Base-by-base conservation (phyloP, 1,139 yeast genomes). In the Blastobotrys illinoisensis region DNA sequence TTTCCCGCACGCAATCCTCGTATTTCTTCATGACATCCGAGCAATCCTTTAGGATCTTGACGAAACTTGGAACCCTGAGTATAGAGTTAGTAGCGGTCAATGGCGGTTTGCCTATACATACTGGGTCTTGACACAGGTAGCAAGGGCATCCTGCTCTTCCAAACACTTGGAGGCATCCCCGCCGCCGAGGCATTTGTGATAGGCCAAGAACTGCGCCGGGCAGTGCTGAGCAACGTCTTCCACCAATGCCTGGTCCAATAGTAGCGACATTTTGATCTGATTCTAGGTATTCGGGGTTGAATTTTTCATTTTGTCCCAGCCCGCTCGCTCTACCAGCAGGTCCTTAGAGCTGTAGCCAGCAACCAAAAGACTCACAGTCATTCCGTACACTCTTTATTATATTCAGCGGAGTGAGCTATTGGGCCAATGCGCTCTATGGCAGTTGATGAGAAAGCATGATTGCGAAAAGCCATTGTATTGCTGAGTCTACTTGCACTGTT, bases 181-280 rank as follows among this genome's bases (percentile, higher is more conserved):
- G 20, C 71, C 74, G 54, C 82, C 72, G 73, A 85, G 77, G 62
- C 91, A 85, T 61, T 79, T 80, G 68, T 85, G 88, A 68, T 83
- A 84, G 21, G 77, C 78, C 53, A 85, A 70, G 61, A 85, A 84
- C 63, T 79, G 79, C 58, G 78, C 81, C 0, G 90, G 89, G 66
- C 91, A 85, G 62, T 75, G 71, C 53, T 80, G 74, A 14, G 89
- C 88, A 50, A 85, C 79, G 63, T 81, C 85, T 56, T 80, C 82
- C 50, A 81, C 74, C 47, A 81, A 72, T 48, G 79, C 71, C 64
- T 81, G 83, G 64, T 81, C 85, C 48, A 81, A 68, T 5, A 78
- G 72, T 57, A 75, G 65, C 13, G 80, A 73, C 79, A 76, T 74
- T 47, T 48, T 58, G 23, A 23, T 20, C 16, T 44, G 16, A 44